phyloP scores from a whole-genome alignment of 2,329 filamentous ascomycete genomes.

The Seiridium unicorne region DNA sequence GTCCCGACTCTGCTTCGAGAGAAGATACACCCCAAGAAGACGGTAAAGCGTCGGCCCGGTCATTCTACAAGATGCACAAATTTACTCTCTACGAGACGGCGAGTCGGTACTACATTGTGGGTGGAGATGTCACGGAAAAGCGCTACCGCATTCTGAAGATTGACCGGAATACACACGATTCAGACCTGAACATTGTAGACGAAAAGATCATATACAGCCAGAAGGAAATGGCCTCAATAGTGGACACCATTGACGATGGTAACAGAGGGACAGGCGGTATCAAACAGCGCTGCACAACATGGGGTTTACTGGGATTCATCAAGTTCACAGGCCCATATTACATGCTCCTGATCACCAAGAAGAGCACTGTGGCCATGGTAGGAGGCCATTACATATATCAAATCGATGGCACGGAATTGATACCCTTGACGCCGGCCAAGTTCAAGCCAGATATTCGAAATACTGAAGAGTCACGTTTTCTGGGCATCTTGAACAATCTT shows the following conservation, averaged over 20 bases:
- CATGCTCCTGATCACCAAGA: conserved; percentile 94
- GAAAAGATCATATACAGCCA: conserved; percentile 94
- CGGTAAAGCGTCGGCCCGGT: conserved; percentile 27
- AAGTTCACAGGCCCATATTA: conserved; percentile 95
- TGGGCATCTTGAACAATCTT: conserved; percentile 85
- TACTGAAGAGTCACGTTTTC: conserved; percentile 84
- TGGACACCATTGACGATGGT: conserved; percentile 92
- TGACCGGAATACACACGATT: conserved; percentile 79
- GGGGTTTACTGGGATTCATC: conserved; percentile 94
- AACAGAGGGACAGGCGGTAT: conserved; percentile 89
- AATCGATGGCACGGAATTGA: conserved; percentile 87
- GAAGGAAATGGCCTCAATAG: conserved; percentile 87
- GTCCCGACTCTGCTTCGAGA: conserved; percentile 40
- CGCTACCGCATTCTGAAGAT: conserved; percentile 93
- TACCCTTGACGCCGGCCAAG: conserved; percentile 77
- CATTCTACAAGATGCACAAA: conserved; percentile 78
- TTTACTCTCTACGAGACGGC: conserved; percentile 98
- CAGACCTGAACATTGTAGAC: conserved; percentile 79
- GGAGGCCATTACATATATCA: conserved; percentile 96
- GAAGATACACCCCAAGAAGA: conserved; percentile 17
- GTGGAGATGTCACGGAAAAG: conserved; percentile 84
- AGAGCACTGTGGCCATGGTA: conserved; percentile 92
- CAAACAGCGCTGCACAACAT: conserved; percentile 84
- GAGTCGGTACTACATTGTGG: conserved; percentile 90
- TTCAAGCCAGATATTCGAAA: conserved; percentile 77